A percentile compares a stretch with the other conserved stretches of the same genome.
These are phyloP conservation scores for Cutaneotrichosporon dermatis DNA, from an alignment of 1,284 basidiomycete species.

Conservation along the genomic window DNA sequence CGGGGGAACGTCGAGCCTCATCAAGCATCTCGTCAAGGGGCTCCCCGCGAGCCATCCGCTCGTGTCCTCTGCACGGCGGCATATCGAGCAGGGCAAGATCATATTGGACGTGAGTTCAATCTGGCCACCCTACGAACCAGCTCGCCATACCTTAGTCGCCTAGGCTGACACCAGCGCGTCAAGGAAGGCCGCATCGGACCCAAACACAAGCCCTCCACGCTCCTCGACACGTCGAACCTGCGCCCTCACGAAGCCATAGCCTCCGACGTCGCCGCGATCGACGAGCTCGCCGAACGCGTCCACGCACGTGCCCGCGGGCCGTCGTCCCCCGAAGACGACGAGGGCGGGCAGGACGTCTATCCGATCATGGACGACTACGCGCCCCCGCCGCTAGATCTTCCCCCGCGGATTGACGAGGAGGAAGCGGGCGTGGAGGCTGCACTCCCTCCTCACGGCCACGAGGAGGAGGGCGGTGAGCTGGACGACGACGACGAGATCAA, in stretches of 20 bases:
- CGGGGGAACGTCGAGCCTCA: not conserved
- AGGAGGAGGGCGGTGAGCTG: not conserved
- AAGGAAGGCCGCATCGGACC: constrained; percentile 1
- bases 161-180: not conserved
- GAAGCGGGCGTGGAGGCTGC: not conserved
- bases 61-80: not conserved
- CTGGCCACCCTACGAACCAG: not conserved
- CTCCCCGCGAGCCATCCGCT: constrained; percentile 1
- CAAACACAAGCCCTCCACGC: not conserved
- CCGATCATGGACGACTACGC: not conserved
- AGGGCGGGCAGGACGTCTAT: not conserved
- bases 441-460: not conserved
- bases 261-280: not conserved
- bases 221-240: not conserved
- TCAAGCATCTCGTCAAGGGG: not conserved
- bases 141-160: too few species aligned
- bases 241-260: constrained; percentile 1
- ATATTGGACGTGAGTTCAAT: not conserved
- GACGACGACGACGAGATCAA: not conserved
- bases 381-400: not conserved
- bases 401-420: not conserved
- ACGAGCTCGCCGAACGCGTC: not conserved
- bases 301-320: not conserved
- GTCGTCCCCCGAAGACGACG: not conserved
- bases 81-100: constrained; percentile 2